Evolutionary conservation across 1,284 basidiomycete genomes (phyloP).

Genomic region (Microstroma glucosiphilum): DNA sequence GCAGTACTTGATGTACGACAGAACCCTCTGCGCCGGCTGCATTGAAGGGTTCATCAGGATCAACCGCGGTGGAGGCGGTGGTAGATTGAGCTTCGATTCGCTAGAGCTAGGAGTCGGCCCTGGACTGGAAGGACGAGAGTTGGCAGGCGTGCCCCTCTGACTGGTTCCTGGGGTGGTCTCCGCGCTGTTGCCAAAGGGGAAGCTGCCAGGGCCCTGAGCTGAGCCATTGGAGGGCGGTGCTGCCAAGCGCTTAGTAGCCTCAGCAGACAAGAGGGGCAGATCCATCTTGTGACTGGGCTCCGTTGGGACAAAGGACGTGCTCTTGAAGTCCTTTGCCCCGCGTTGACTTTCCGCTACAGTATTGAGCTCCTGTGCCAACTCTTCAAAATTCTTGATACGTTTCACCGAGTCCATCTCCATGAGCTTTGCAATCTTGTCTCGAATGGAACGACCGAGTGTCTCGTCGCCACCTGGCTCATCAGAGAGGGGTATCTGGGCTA

Average conservation of each 20-base stretch:
- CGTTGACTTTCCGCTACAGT: slow-evolving; percentile 21
- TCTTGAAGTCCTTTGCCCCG: slow-evolving; percentile 53
- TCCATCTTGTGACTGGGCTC: slow-evolving; percentile 55
- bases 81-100: background rate
- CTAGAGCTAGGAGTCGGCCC: background rate
- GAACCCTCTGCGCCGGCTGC: slow-evolving; percentile 32
- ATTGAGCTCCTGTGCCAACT: slow-evolving; percentile 29
- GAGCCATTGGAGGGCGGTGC: background rate
- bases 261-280: slow-evolving; percentile 42
- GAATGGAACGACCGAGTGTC: slow-evolving; percentile 42
- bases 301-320: slow-evolving; percentile 53
- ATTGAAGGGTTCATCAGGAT: slow-evolving; percentile 38
- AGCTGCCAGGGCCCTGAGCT: slow-evolving; percentile 11
- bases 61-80: slow-evolving; percentile 13
- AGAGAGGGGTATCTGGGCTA: slow-evolving; percentile 50
- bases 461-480: slow-evolving; percentile 2
- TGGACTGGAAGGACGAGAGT: slow-evolving; percentile 23
- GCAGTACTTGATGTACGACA: slow-evolving; percentile 52
- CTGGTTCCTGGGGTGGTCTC: background rate
- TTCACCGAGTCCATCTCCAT: slow-evolving; percentile 54
- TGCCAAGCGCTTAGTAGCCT: slow-evolving; percentile 20
- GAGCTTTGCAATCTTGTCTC: slow-evolving; percentile 53
- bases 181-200: slow-evolving; percentile 13
- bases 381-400: slow-evolving; percentile 54
- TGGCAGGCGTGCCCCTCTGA: slow-evolving; percentile 7